Evolutionary conservation across 352 stramenopile genomes (phyloP), one percentile per base, ranked within the genome.

Genomic region (Phytophthora parvispora): DNA sequence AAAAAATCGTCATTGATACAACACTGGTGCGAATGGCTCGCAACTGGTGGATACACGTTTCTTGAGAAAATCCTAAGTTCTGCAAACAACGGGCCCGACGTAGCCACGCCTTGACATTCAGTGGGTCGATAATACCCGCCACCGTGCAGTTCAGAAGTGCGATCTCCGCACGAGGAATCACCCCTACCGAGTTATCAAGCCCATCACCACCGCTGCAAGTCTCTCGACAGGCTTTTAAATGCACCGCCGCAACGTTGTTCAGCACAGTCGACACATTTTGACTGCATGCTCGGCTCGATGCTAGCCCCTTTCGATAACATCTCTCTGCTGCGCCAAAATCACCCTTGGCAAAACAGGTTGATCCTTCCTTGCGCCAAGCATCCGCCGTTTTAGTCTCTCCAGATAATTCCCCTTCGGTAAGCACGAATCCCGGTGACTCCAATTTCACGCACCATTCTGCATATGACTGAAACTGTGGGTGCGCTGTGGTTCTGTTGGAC

Each of bases 41-140:
- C 25, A 80, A 31, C 18, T 77, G 49, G 7, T n/a, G 7, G 2
- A 67, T 42, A 22, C 60, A 75, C 3, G 45, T 43, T 12, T 57
- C 31, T 8, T 36, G 45, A 3, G 29, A 27, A 28, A 64, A 72
- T 2, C 60, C 60, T 43, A 78, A 24, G 3, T 43, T 45, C 40
- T 64, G 16, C n/a, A 78, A 66, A 8, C 69, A 72, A 0, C 65
- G 45, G 1, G 45, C 38, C n/a, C 64, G 64, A 61, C 73, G 60
- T 55, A 63, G 6, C 73, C 73, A 80, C n/a, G 60, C 69, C 18
- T 77, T 80, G 40, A 45, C 7, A 16, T 80, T 80, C 0, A 75
- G 36, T 2, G 69, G 64, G 10, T 78, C 73, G 0, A 80, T 47
- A 6, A 78, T 67, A 1, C 69, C 73, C 31, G 73, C 64, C 38